A percentile compares a stretch with the other conserved stretches of the same genome.
phyloP scores from a whole-genome alignment of 495 filamentous ascomycete genomes.

The Cryomyces antarcticus region DNA sequence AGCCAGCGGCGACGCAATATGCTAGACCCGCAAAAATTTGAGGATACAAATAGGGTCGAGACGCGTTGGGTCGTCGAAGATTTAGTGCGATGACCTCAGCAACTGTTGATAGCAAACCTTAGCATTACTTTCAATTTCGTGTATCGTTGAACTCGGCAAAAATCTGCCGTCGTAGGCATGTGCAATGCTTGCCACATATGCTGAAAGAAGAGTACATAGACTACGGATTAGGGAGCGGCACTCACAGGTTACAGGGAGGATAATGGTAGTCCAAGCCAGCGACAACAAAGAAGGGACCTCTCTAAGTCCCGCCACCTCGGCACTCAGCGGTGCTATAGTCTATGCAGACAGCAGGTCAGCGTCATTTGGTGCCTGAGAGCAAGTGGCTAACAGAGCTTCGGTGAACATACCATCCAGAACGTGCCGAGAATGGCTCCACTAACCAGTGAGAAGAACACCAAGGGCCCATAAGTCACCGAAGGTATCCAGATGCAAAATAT shows the following conservation, averaged over 20 bases:
- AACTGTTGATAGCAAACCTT: constrained; percentile 4
- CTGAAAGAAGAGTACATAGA: too few species aligned
- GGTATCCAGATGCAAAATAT: constrained; percentile 51
- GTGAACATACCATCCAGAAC: constrained; percentile 30
- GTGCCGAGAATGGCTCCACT: constrained; percentile 50
- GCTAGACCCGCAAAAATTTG: constrained; percentile 4
- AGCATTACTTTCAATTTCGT: too few species aligned
- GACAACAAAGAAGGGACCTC: constrained; percentile 7
- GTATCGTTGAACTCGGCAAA: not conserved
- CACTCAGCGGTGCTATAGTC: constrained; percentile 9
- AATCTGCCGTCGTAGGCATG: not conserved
- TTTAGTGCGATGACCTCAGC: constrained; percentile 8
- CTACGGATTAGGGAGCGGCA: too few species aligned
- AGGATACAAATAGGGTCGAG: constrained; percentile 6
- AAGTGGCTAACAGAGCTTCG: not conserved
- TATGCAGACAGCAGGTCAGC: too few species aligned
- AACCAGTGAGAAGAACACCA: constrained; percentile 51
- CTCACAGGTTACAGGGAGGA: constrained; percentile 6
- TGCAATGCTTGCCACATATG: too few species aligned
- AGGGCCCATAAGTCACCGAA: constrained; percentile 38
- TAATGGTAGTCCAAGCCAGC: constrained; percentile 4
- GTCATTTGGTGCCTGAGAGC: not conserved
- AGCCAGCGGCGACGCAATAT: constrained; percentile 2
- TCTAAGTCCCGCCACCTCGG: constrained; percentile 6
- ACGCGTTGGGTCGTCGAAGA: constrained; percentile 1